phyloP scores from a whole-genome alignment of 176 grass and related monocot species.

The Raddia distichophylla region DNA sequence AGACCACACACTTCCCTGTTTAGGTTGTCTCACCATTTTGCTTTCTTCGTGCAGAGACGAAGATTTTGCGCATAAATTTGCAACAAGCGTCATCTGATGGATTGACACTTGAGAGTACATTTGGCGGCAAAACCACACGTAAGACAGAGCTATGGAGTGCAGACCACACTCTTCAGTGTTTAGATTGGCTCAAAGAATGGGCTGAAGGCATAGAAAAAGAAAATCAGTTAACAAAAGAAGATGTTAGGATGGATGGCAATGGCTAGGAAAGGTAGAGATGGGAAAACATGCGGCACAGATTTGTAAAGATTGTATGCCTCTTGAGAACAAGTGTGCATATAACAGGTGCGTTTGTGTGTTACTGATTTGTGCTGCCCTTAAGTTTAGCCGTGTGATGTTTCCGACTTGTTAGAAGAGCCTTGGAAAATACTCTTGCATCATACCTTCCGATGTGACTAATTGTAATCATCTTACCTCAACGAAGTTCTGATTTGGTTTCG shows the following conservation, averaged over 20 bases:
- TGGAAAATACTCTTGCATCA: not conserved
- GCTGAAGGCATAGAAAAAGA: not conserved
- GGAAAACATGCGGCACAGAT: not conserved
- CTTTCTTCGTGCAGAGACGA: conserved; percentile 50
- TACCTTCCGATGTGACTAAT: not conserved
- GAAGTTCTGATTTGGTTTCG: not conserved
- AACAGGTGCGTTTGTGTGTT: not conserved
- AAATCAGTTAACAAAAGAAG: not conserved
- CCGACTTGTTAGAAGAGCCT: not conserved
- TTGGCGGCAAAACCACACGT: not conserved
- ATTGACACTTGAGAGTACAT: conserved; percentile 17
- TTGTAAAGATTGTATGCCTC: not conserved
- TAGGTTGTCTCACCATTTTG: conserved; percentile 16
- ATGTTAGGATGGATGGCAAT: conserved; percentile 13
- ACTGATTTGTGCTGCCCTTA: not conserved
- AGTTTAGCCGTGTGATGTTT: not conserved
- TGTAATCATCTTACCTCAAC: not conserved
- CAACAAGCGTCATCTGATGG: not conserved
- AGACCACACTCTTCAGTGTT: not conserved
- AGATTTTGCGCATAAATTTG: conserved; percentile 58
- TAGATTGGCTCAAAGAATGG: conserved; percentile 17
- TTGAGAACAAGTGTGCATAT: conserved; percentile 13
- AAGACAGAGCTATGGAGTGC: not conserved
- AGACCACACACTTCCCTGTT: not conserved
- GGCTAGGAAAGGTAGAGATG: conserved; percentile 1